Evolutionary conservation across 371 early-diverging fungal genomes (phyloP), one percentile per base, ranked within the genome.

Genomic region (Mortierella sp.): DNA sequence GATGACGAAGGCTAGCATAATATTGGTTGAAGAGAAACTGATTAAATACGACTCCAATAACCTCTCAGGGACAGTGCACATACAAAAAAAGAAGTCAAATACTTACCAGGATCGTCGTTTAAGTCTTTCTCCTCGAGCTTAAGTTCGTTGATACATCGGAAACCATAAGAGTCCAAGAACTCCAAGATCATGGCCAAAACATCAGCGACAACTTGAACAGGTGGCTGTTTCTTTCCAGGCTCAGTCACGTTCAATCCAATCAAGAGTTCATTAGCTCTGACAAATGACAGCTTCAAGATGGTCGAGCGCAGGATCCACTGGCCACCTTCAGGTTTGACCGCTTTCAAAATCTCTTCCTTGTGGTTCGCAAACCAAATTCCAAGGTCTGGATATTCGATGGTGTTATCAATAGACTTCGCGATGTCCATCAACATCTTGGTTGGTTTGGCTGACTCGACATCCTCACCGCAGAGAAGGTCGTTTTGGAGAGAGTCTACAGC

Each of bases 391-490:
- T 80, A 75, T 51, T 75, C 81, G 22, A 80, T 64, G 6, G 62
- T 75, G 5, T 28, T 66, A 66, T 80, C 81, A 24, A 80, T 69
- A 0, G 69, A 14, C 62, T 80, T 80, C 22, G 81, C 81, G 66
- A 80, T 80, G 0, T 80, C 81, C 81, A 80, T 80, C 64, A 80
- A 28, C 81, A 75, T 80, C 67, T 80, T 80, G n/a, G 81, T 80
- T 1, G 81, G 81, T 70, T 80, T 80, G 55, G 81, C 81, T 3
- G 81, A 80, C 63, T 80, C 81, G 9, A 80, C 81, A 39, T 80
- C 81, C 43, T 80, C 81, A 28, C 81, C 81, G 28, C 81, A 80
- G 37, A 80, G 66, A 18, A 80, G 72, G 51, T 80, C 81, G 32
- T 80, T 80, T 39, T 80, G 81, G 51, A 80, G 81, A 1, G 81